Base-by-base conservation (phyloP, 306 rosid genomes). In the Quercus mongolica region DNA sequence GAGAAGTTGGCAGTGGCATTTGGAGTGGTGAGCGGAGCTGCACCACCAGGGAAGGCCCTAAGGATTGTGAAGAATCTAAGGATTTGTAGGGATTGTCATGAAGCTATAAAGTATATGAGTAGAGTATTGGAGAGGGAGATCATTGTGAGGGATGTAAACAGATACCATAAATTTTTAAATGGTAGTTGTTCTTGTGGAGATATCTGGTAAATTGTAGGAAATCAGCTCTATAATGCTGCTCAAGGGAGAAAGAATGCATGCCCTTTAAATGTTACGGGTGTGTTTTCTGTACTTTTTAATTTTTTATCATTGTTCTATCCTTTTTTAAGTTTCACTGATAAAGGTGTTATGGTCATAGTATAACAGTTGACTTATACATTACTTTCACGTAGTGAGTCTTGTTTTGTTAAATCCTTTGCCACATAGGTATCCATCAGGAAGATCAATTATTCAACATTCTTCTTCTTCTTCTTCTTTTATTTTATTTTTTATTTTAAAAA, bases 1-100 rank as follows among this genome's bases (percentile, higher is more conserved):
- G 98, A 92, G 85, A 92, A 90, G 85, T 85, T 94, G 86, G 98
- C 97, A 3, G 74, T 91, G 71, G 98, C 97, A 15, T 92, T 91
- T 78, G 97, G 87, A 38, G 83, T 91, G 74, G 80, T 94, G 84
- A 86, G 88, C 70, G 97, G 88, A 70, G 89, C 87, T 51, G 85
- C 84, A 21, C 93, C 87, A 30, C 85, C 77, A 0, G 93, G 94
- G 71, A 92, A 92, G 88, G 82, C 97, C 30, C 19, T 92, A 68
- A 87, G 95, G 86, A 85, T 88, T 61, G 92, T 91, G 80, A 94
- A 94, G 90, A 94, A 92, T 87, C 85, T 92, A 83, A 92, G 94
- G 89, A 94, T 92, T 67, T 92, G 99, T 84, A 89, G 83, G 62
- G 97, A 94, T 85, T 94, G 95, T 51, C 97, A 91, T 4, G 85